phyloP scores from a whole-genome alignment of 2,329 filamentous ascomycete genomes.

The Ophiostoma ulmi region DNA sequence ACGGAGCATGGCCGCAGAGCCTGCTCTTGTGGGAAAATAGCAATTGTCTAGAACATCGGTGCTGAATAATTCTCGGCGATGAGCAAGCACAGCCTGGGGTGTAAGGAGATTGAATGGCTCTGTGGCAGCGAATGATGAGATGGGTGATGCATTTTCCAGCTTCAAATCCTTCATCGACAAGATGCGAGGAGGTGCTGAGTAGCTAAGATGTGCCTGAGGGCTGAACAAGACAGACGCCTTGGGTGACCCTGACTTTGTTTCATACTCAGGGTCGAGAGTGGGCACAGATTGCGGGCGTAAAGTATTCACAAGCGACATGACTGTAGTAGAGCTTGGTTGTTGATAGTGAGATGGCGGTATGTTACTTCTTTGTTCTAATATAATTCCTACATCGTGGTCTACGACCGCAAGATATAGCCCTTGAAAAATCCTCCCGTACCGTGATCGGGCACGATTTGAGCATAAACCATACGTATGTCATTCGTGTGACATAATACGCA shows the following conservation, averaged over 20 bases:
- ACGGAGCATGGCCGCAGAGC: constrained; percentile 11
- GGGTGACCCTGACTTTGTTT: not conserved
- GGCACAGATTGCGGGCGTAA: not conserved
- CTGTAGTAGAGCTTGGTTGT: not conserved
- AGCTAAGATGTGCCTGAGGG: not conserved
- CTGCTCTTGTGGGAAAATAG: not conserved
- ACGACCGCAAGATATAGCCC: not conserved
- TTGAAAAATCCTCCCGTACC: not conserved
- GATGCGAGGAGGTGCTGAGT: not conserved
- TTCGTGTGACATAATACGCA: not conserved
- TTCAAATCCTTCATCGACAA: not conserved
- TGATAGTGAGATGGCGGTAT: not conserved
- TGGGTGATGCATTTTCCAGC: not conserved
- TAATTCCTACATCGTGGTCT: not conserved
- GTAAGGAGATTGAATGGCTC: not conserved
- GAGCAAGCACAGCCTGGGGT: not conserved
- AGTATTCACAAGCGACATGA: not conserved
- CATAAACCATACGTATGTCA: not conserved
- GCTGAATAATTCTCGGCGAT: not conserved
- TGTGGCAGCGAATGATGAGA: constrained; percentile 9
- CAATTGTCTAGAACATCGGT: constrained; percentile 2
- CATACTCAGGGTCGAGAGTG: not conserved
- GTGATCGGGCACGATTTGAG: not conserved
- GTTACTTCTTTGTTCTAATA: not conserved
- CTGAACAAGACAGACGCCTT: not conserved